These are phyloP conservation scores for Mytilinidion resinicola DNA, from an alignment of 495 filamentous ascomycete genomes.

Conservation along the genomic window DNA sequence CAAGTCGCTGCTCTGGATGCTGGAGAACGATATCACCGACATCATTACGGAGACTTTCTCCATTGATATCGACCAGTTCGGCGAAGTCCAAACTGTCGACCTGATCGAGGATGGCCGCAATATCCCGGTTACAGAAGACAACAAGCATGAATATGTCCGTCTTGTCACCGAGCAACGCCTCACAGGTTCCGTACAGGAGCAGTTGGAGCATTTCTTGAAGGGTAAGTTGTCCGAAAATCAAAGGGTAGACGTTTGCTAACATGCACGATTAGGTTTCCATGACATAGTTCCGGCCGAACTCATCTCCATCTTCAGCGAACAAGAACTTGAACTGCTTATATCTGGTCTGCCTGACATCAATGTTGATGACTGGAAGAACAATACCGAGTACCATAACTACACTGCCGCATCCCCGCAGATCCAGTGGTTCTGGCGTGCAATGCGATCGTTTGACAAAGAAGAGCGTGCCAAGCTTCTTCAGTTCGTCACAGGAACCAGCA, in stretches of 20 bases:
- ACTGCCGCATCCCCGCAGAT: slow-evolving; percentile 90
- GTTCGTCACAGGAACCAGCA: slow-evolving; percentile 97
- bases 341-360: slow-evolving; percentile 96
- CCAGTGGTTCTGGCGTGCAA: slow-evolving; percentile 99
- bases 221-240: slow-evolving; percentile 46
- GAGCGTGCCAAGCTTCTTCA: slow-evolving; percentile 95
- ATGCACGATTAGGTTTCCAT: slow-evolving; percentile 66
- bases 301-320: slow-evolving; percentile 96
- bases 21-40: slow-evolving; percentile 98
- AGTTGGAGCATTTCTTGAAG: slow-evolving; percentile 91
- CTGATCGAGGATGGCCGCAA: slow-evolving; percentile 82
- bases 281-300: slow-evolving; percentile 94
- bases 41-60: slow-evolving; percentile 98
- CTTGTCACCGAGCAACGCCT: slow-evolving; percentile 91
- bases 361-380: slow-evolving; percentile 97
- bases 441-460: slow-evolving; percentile 98
- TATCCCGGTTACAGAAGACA: slow-evolving; percentile 91
- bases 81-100: slow-evolving; percentile 78
- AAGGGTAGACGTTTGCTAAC: slow-evolving; percentile 25
- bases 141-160: slow-evolving; percentile 96
- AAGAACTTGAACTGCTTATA: slow-evolving; percentile 93
- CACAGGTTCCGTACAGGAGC: slow-evolving; percentile 81
- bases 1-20: slow-evolving; percentile 98
- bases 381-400: slow-evolving; percentile 98
- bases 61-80: slow-evolving; percentile 87